Conservation (phyloP, 768 basidiomycete species). For the Lentinula lateritia region DNA sequence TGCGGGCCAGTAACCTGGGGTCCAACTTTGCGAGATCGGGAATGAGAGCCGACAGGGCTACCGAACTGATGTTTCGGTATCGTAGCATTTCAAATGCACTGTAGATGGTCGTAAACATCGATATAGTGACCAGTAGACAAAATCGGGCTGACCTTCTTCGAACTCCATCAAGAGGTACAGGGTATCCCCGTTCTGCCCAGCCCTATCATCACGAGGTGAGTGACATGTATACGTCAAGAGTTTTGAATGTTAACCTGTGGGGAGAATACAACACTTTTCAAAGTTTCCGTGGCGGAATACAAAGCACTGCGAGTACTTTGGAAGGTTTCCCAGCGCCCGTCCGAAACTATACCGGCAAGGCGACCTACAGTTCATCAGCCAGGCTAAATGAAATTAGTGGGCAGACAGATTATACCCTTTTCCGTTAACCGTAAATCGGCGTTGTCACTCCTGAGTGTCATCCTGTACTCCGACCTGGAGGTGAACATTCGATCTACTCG, state of each 20-base stretch:
- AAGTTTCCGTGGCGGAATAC: conserved; percentile 25
- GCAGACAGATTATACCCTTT: conserved; percentile 40
- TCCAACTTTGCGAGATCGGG: conserved; percentile 49
- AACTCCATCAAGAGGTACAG: conserved; percentile 40
- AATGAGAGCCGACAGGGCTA: conserved; percentile 33
- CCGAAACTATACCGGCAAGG: conserved; percentile 39
- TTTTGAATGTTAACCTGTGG: conserved; percentile 30
- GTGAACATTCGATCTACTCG: conserved; percentile 87
- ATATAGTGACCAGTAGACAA: neutral
- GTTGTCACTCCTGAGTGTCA: conserved; percentile 85
- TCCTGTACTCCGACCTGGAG: conserved; percentile 83
- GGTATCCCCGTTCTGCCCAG: conserved; percentile 36
- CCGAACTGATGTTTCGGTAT: conserved; percentile 45
- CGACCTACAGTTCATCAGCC: conserved; percentile 25
- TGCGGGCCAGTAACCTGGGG: conserved; percentile 47
- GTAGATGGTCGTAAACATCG: neutral
- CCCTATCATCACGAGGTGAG: conserved; percentile 17
- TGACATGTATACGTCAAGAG: neutral
- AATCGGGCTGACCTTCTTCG: conserved; percentile 29
- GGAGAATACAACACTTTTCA: conserved; percentile 32
- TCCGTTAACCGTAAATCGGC: conserved; percentile 80
- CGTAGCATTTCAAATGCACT: conserved; percentile 77
- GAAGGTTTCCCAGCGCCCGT: conserved; percentile 36
- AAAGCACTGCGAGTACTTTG: conserved; percentile 26
- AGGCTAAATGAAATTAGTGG: neutral